Percentiles rank a stretch among this genome's conserved stretches.
These are phyloP conservation scores for Moringa oleifera DNA, from an alignment of 345 rosid species.

Conservation along the genomic window DNA sequence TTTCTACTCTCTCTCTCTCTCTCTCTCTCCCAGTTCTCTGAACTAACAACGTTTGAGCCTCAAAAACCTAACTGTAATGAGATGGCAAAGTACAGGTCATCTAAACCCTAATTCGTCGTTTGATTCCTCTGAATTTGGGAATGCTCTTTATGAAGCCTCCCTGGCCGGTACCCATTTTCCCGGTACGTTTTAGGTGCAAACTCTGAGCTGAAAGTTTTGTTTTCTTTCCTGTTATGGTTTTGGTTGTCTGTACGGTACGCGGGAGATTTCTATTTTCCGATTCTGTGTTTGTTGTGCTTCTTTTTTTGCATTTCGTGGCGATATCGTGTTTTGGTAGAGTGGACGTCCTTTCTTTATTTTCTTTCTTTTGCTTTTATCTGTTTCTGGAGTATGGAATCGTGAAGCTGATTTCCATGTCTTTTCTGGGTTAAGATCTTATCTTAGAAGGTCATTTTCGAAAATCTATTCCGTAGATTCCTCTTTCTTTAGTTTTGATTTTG, in stretches of 20 bases:
- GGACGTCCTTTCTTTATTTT: constrained; percentile 15
- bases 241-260: constrained; percentile 30
- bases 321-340: constrained; percentile 20
- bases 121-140: constrained; percentile 14
- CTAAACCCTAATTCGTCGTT: constrained; percentile 16
- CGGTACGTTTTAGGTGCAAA: constrained; percentile 29
- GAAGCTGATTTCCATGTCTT: constrained; percentile 21
- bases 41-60: constrained; percentile 3
- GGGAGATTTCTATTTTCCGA: constrained; percentile 17
- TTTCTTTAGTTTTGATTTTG: constrained; percentile 2
- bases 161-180: constrained; percentile 28
- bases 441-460: constrained; percentile 34
- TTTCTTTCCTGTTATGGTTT: constrained; percentile 6
- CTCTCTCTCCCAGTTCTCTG: constrained; percentile 13
- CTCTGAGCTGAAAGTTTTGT: constrained; percentile 17
- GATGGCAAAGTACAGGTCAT: constrained; percentile 8
- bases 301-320: constrained; percentile 5
- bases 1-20: constrained; percentile 11
- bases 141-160: constrained; percentile 59
- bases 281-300: constrained; percentile 4
- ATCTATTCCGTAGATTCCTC: neutral
- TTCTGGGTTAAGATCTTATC: constrained; percentile 38
- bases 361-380: constrained; percentile 14
- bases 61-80: constrained; percentile 9
- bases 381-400: constrained; percentile 12